Evolutionary conservation across 1,139 yeast genomes (phyloP), one percentile per base, ranked within the genome.

Genomic region (Yamadazyma kanchanaburiensis): DNA sequence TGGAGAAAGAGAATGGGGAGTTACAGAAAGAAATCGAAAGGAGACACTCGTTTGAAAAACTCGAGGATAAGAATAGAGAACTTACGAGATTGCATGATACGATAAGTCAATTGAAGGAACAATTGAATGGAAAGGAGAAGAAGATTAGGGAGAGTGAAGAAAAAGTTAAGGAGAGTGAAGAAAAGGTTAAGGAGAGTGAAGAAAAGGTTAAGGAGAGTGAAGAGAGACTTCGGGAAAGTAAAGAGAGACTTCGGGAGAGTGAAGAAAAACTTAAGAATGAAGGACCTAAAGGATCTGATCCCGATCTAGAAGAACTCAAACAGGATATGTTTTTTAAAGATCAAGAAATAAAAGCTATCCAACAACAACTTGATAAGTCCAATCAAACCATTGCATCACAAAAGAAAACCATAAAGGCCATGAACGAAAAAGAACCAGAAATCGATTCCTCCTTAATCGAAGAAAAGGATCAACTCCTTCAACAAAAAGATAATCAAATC

Each of bases 61-160:
- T 42, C 6, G 48, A 44, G 17, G 45, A 44, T 24, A 45, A 35
- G n/a, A 33, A 39, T 25, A 16, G 30, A 3, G 43, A 40, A 27
- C 18, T 39, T 18, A 48, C 34, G 21, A 40, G 30, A 20, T 21
- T 37, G 8, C 34, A 33, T 20, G 40, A 40, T 18, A 41, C 39
- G 22, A 44, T 58, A 4, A 54, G 46, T 13, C 51, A 50, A 5
- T 47, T 60, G 30, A 42, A 46, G 26, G 53, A 56, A 24, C 51
- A 56, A 33, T 19, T 42, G n/a, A 14, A 23, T 3, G 5, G 15
- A 8, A 40, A 37, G 19, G 35, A n/a, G n/a, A 31, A 40, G 22
- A 43, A 41, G 12, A 34, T 42, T 10, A 27, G 28, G 4, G 32
- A 34, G 12, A 25, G 42, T 15, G 40, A n/a, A n/a, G 30, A 40